Evolutionary conservation across 2,329 filamentous ascomycete species (phyloP), one percentile per base, ranked within the genome.

Genomic region (Neofusicoccum laricinum): DNA sequence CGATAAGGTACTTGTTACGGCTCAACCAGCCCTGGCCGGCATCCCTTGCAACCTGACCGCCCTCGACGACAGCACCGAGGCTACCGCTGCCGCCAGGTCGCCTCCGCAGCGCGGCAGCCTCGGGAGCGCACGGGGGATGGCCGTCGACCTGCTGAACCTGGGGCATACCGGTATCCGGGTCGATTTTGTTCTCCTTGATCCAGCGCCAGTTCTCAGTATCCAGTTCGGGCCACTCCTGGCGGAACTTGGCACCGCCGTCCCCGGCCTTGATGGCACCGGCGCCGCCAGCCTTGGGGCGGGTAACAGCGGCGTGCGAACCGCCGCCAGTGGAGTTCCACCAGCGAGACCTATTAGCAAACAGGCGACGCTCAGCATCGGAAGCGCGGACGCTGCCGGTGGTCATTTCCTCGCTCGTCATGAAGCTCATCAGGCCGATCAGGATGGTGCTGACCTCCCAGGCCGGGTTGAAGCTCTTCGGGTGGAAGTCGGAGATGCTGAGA

Each of bases 321-420:
- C 92, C 93, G 45, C 94, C 93, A 0, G 94, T 98, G 38, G 89
- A 91, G 79, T 99, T 99, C 93, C 93, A 98, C 95, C 95, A 99
- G 63, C 91, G 84, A 15, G 92, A 91, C 67, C 91, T 85, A 25
- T 85, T 84, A 0, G 95, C 93, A 57, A 93, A 87, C 71, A 89
- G 85, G 75, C 87, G 90, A 66, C 94, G 87, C 81, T 98, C 93
- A 3, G 85, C 82, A 57, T 91, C 86, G 0, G 87, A 90, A 17
- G 89, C 91, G 5, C 89, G 89, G 34, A 99, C 87, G 34, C 90
- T 93, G 2, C 95, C 95, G 0, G 95, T 98, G 0, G 95, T 99
- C 90, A 98, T 97, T 81, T 99, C 95, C 74, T 99, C 94, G 69
- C 91, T 92, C 2, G 94, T 98, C 95, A 99, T 99, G 79, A 99